Percentiles rank a stretch among this genome's conserved stretches.
phyloP scores from a whole-genome alignment of 345 rosid species.

The Toxicodendron radicans region DNA sequence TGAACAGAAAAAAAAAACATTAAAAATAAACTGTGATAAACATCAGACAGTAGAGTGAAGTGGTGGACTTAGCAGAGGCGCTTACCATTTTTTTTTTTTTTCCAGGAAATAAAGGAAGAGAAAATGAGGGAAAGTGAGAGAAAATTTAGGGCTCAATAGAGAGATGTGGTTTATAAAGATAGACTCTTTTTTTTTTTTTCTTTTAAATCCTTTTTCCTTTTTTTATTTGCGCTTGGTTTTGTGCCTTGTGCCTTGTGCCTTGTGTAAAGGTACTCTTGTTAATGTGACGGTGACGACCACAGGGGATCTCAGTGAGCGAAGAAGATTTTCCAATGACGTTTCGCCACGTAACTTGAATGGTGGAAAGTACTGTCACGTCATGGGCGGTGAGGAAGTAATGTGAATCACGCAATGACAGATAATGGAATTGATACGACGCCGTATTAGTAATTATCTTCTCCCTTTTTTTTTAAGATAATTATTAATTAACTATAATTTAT shows the following conservation, averaged over 20 bases:
- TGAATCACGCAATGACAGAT: neutral
- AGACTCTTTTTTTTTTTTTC: neutral
- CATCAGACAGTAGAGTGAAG: constrained; percentile 4
- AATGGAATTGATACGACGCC: neutral
- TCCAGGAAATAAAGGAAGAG: constrained; percentile 23
- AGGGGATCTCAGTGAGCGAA: neutral
- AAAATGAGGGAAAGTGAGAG: constrained; percentile 26
- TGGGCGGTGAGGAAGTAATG: constrained; percentile 18
- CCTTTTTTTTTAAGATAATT: too few species aligned
- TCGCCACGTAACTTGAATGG: neutral
- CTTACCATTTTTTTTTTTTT: constrained; percentile 51
- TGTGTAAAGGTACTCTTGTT: neutral
- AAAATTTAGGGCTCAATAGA: constrained; percentile 38
- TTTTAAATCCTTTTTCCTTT: neutral
- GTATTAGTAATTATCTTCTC: too few species aligned
- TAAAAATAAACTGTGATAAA: neutral
- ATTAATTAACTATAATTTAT: too few species aligned
- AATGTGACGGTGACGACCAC: constrained; percentile 13
- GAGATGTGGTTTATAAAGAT: constrained; percentile 9
- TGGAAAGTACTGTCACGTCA: neutral
- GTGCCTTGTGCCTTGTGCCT: neutral
- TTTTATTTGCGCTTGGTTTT: neutral
- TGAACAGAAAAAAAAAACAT: neutral
- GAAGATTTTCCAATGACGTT: neutral
- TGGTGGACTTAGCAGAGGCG: neutral